Evolutionary conservation across 768 basidiomycete genomes (phyloP), one percentile per base, ranked within the genome.

Genomic region (Mycena leptocephala): DNA sequence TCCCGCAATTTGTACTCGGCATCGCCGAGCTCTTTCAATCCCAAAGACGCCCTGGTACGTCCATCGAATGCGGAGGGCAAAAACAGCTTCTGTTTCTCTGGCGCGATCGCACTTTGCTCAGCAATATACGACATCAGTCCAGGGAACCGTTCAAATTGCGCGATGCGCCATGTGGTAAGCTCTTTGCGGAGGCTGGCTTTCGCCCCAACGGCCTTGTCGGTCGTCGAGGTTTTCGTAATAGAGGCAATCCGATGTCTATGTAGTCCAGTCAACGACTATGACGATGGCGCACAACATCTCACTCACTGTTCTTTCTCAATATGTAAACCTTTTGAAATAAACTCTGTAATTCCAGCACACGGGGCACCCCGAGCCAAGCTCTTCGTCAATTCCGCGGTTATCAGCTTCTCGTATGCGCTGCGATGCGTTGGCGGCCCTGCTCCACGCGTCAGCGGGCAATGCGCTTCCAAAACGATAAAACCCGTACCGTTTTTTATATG

Each of bases 401-500:
- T 46, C 28, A 65, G 37, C 20, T 65, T 65, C 24, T 46, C 43
- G 43, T 65, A 65, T 16, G 63, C 39, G 14, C 28, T n/a, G 46
- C 28, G 41, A 48, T 65, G 63, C 14, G 63, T 65, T 24, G 63
- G 63, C 9, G 63, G 63, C 18, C 41, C 63, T 65, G 63, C 18
- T 5, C 8, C 39, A 5, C 37, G 11, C 43, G n/a, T 46, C 28
- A 64, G 28, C n/a, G n/a, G n/a, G 11, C 30, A n/a, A 26, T 28
- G 14, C 11, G 39, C n/a, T n/a, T 18, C 28, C 18, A 6, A 26
- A 26, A 18, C 26, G 13, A 5, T 3, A 16, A 16, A 48, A 18
- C 22, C 32, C 63, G 10, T 28, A 43, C 63, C 41, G 9, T 48
- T 18, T 11, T 65, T 33, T 6, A 65, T 4, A 32, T 46, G 4